Evolutionary conservation across 2,329 filamentous ascomycete genomes (phyloP).

Genomic region (Sphaerulina populicola): DNA sequence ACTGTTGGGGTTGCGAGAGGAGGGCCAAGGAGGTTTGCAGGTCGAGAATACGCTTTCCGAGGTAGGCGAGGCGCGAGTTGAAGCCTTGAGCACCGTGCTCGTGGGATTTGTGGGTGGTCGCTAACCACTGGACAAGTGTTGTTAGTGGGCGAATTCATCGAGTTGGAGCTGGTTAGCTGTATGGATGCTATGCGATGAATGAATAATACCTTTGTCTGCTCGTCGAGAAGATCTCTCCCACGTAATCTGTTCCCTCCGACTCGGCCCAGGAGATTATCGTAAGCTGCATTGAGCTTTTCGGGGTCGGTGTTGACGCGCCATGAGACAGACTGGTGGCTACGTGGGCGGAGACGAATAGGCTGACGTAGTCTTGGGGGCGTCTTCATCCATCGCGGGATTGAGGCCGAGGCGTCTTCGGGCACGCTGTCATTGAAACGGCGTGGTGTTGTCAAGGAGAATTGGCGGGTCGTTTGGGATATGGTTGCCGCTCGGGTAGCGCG

Average conservation of each 20-base stretch:
- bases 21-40: slow-evolving; percentile 58
- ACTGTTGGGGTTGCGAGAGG: slow-evolving; percentile 38
- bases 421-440: slow-evolving; percentile 1
- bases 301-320: slow-evolving; percentile 72
- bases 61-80: slow-evolving; percentile 84
- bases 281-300: slow-evolving; percentile 64
- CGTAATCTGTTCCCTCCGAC: slow-evolving; percentile 16
- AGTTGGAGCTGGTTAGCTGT: neutral
- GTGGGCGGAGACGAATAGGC: slow-evolving; percentile 48
- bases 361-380: slow-evolving; percentile 43
- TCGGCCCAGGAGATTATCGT: slow-evolving; percentile 63
- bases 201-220: slow-evolving; percentile 62
- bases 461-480: slow-evolving; percentile 1
- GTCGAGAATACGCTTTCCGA: slow-evolving; percentile 60
- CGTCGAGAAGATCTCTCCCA: slow-evolving; percentile 68
- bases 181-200: neutral
- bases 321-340: slow-evolving; percentile 45
- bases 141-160: neutral
- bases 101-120: slow-evolving; percentile 96
- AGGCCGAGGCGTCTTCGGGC: slow-evolving; percentile 20
- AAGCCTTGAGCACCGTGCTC: slow-evolving; percentile 90
- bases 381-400: slow-evolving; percentile 43
- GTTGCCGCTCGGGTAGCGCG: slow-evolving; percentile 19
- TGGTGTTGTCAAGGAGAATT: slow-evolving; percentile 19
- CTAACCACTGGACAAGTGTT: slow-evolving; percentile 57